Evolutionary conservation across 192 early-diverging fungal species (phyloP).

Genomic region (Backusella parvicylindrica): DNA sequence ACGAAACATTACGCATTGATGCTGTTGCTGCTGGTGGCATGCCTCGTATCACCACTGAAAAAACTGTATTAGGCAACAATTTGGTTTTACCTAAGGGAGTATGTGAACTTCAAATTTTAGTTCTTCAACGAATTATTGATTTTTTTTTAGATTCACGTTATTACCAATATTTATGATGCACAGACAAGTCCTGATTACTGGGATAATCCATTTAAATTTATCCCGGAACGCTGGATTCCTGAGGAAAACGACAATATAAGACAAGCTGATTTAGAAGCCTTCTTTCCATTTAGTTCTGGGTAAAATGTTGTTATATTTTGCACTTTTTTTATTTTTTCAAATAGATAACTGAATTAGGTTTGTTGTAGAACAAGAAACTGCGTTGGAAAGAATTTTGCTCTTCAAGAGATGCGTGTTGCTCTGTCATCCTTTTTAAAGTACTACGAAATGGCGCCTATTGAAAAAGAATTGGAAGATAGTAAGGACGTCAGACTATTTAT

Average conservation of each 20-base stretch:
- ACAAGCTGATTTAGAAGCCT: conserved; percentile 36
- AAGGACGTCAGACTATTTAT: conserved; percentile 44
- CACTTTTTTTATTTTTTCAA: neutral
- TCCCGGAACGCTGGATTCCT: conserved; percentile 32
- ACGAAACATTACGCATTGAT: conserved; percentile 47
- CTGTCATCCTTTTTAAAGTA: conserved; percentile 40
- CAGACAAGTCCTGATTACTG: conserved; percentile 21
- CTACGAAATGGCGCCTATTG: conserved; percentile 41
- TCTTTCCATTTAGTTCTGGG: conserved; percentile 50
- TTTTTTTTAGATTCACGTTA: conserved; percentile 7
- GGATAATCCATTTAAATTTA: conserved; percentile 19
- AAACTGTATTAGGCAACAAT: conserved; percentile 35
- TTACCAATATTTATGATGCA: conserved; percentile 6
- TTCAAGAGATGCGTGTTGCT: conserved; percentile 46
- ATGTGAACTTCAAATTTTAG: neutral
- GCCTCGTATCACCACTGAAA: conserved; percentile 29
- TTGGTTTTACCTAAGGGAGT: conserved; percentile 43
- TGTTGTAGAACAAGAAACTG: conserved; percentile 40
- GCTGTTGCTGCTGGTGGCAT: conserved; percentile 40
- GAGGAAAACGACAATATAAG: neutral
- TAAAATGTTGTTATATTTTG: neutral
- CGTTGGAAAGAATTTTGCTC: conserved; percentile 49
- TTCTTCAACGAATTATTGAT: neutral
- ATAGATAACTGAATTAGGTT: neutral
- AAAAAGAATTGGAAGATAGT: conserved; percentile 59